Percentiles rank a stretch among this genome's conserved stretches.
Conservation (phyloP, 140 eudicot species). For the Stevia rebaudiana region DNA sequence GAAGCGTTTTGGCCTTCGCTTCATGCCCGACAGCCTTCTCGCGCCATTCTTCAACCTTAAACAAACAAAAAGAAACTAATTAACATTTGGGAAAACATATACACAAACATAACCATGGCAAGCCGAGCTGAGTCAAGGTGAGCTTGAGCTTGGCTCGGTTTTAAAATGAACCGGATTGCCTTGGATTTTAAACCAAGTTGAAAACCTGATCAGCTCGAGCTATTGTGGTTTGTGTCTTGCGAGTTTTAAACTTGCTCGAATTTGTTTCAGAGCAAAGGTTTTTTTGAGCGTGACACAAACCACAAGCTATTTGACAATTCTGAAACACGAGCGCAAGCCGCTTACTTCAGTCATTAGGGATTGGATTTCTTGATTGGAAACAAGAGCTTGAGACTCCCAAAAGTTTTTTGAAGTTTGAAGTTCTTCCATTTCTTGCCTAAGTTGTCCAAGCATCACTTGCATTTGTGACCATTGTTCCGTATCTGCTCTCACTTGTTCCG, state of each 20-base stretch:
- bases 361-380: constrained; percentile 44
- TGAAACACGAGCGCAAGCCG: neutral
- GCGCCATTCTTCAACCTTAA: constrained; percentile 75
- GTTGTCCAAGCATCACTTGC: constrained; percentile 82
- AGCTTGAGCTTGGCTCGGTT: too few species aligned
- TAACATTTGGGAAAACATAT: neutral
- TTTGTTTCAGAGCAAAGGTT: too few species aligned
- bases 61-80: neutral
- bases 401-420: constrained; percentile 72
- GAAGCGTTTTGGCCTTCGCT: constrained; percentile 39
- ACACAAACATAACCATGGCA: too few species aligned
- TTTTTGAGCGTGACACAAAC: too few species aligned
- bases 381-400: constrained; percentile 75
- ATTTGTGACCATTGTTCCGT: constrained; percentile 98
- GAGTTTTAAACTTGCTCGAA: too few species aligned
- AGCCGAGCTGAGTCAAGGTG: too few species aligned
- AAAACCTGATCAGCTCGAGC: too few species aligned
- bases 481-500: constrained; percentile 86
- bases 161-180: too few species aligned
- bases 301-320: too few species aligned
- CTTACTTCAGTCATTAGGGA: constrained; percentile 48
- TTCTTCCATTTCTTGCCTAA: constrained; percentile 80
- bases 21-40: constrained; percentile 51
- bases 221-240: too few species aligned
- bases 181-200: too few species aligned